Conservation (phyloP, 2,329 filamentous ascomycete genomes). For the Epichloe sibirici region DNA sequence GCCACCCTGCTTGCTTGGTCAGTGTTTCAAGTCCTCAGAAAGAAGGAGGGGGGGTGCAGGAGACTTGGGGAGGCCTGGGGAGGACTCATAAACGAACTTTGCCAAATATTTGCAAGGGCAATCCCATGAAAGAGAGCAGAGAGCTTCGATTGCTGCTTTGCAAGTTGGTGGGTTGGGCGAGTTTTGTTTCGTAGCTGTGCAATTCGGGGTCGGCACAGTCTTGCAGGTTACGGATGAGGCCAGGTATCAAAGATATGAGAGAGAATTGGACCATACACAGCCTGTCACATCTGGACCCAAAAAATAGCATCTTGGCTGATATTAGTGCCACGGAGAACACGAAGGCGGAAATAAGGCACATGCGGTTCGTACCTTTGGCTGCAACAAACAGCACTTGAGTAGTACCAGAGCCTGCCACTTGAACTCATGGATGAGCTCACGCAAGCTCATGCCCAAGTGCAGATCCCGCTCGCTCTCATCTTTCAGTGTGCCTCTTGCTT, state of each 20-base stretch:
- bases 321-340: conserved; percentile 1
- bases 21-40: neutral
- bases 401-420: conserved; percentile 89
- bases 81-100: conserved; percentile 40
- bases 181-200: conserved; percentile 64
- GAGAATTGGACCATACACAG: conserved; percentile 99
- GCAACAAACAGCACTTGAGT: conserved; percentile 84
- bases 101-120: conserved; percentile 90
- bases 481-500: conserved; percentile 40
- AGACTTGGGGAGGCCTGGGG: too few species aligned
- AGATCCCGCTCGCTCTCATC: conserved; percentile 69
- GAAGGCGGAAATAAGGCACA: neutral
- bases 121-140: conserved; percentile 82
- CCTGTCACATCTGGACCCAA: conserved; percentile 88
- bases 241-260: conserved; percentile 86
- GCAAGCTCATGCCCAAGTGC: conserved; percentile 76
- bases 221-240: conserved; percentile 79
- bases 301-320: conserved; percentile 76
- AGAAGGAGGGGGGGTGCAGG: neutral
- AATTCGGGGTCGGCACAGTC: conserved; percentile 93
- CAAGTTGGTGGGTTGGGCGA: conserved; percentile 69
- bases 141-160: conserved; percentile 87
- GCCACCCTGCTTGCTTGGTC: conserved; percentile 49
- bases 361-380: conserved; percentile 64
- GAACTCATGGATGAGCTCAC: conserved; percentile 89